Base-by-base conservation (phyloP, 1,139 yeast species). In the Petasospora fabianii region DNA sequence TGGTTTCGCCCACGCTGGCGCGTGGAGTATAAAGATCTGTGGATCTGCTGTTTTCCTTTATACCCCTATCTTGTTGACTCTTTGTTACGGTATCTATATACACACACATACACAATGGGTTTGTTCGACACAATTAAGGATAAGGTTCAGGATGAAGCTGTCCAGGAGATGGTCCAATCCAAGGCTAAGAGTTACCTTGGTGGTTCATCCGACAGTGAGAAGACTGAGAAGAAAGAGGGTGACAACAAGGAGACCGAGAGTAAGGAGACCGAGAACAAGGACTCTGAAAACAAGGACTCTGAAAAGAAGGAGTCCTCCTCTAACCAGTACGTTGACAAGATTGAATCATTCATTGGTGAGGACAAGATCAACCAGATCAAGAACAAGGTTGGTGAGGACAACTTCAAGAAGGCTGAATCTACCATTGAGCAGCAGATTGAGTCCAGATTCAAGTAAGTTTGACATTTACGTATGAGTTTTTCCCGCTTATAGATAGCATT, bases 371-470 rank as follows among this genome's bases (percentile, higher is more conserved):
- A 41, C 27, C 38, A 46, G 32, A 37, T 50, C 42, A 48, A 48
- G 42, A 14, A 14, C 36, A 50, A 48, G 43, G 53, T 50, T 35
- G 54, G 54, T 34, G 47, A 43, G 30, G 37, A 27, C 27, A 50
- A 47, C 48, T 49, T 32, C 37, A 26, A 39, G 21, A 49, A 49
- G 42, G 51, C 46, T 30, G 52, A 50, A 47, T 30, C 35, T 17
- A 30, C 27, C 26, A 30, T 47, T 17, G 52, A 48, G 34, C 20
- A 35, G 13, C 47, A 48, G 44, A 43, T 48, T 34, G 39, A 46
- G 38, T 39, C 49, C 24, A 49, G 47, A 46, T 41, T 47, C 37
- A 39, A 43, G 34, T 31, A 32, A 27, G 10, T 20, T 20, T 20
- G 10, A 20, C 22, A 20, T 10, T 20, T 20, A 10, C 10, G 22